These are phyloP conservation scores for Rhipidocladum racemiflorum DNA, from an alignment of 176 grass and related monocot genomes.

Conservation along the genomic window DNA sequence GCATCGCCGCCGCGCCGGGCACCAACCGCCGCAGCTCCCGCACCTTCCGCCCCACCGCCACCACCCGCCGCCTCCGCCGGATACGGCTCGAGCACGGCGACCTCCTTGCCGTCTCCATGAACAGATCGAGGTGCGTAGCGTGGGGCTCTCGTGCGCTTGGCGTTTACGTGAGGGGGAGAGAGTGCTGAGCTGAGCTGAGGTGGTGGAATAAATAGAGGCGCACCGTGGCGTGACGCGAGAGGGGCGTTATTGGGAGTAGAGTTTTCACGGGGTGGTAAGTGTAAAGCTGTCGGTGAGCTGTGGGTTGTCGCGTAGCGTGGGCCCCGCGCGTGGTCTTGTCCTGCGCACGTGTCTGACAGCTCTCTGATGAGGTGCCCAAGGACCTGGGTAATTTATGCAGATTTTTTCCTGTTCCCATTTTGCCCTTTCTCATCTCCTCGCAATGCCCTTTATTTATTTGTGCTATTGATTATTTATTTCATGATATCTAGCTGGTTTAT, in stretches of 20 bases:
- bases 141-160: neutral
- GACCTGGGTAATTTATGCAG: conserved; percentile 10
- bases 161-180: neutral
- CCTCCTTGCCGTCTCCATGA: conserved; percentile 19
- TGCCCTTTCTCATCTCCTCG: too few relatives aligned
- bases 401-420: neutral
- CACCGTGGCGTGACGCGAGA: neutral
- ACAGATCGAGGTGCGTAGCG: neutral
- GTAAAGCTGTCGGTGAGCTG: conserved; percentile 22
- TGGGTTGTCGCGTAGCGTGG: conserved; percentile 40
- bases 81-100: conserved; percentile 11
- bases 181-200: neutral
- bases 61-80: neutral
- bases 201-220: conserved; percentile 39
- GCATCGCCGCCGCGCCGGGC: conserved; percentile 47
- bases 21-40: conserved; percentile 83
- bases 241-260: neutral
- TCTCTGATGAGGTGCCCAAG: conserved; percentile 23
- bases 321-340: conserved; percentile 42
- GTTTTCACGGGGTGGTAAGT: neutral
- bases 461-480: too few relatives aligned
- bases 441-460: too few relatives aligned
- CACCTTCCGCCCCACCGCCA: conserved; percentile 52
- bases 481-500: too few relatives aligned
- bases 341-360: conserved; percentile 67